A percentile compares a stretch with the other conserved stretches of the same genome.
Evolutionary conservation across 2,329 filamentous ascomycete genomes (phyloP).

Genomic region (Apiospora pterosperma): DNA sequence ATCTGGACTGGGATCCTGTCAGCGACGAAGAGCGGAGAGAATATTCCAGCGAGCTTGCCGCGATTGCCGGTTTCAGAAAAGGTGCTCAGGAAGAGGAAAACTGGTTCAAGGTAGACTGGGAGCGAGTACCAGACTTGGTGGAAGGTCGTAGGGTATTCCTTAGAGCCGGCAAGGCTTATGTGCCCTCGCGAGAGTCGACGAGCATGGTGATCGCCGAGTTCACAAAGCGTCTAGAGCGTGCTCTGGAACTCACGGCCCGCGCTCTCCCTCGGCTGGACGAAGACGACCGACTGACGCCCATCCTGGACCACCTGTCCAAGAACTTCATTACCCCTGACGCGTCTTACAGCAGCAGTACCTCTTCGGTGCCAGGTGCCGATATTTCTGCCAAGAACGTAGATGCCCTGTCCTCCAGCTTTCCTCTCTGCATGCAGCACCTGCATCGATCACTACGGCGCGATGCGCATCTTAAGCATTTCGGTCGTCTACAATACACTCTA

Average conservation of each 20-base stretch:
- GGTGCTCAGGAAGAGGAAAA: conserved; percentile 66
- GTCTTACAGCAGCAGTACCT: conserved; percentile 66
- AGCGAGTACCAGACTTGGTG: conserved; percentile 84
- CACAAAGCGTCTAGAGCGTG: conserved; percentile 71
- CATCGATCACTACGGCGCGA: conserved; percentile 84
- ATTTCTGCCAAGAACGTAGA: conserved; percentile 81
- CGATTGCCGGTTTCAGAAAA: conserved; percentile 37
- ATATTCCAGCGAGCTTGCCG: conserved; percentile 58
- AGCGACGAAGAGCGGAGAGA: conserved; percentile 71
- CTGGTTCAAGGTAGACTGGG: conserved; percentile 98
- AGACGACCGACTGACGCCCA: conserved; percentile 79
- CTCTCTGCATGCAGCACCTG: conserved; percentile 89
- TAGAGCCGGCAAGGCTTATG: conserved; percentile 81
- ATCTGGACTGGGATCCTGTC: conserved; percentile 82
- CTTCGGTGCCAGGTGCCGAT: conserved; percentile 64
- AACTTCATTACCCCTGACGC: conserved; percentile 93
- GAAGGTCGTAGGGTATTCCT: conserved; percentile 76
- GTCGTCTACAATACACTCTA: conserved; percentile 88
- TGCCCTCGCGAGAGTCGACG: conserved; percentile 80
- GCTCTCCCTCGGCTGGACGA: conserved; percentile 90
- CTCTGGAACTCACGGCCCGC: conserved; percentile 86
- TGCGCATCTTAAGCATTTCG: conserved; percentile 88
- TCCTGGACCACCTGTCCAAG: conserved; percentile 77
- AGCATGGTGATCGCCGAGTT: conserved; percentile 91
- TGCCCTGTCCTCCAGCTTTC: conserved; percentile 75